These are phyloP conservation scores for Sutorius australiensis DNA, from an alignment of 768 basidiomycete species.

Conservation along the genomic window DNA sequence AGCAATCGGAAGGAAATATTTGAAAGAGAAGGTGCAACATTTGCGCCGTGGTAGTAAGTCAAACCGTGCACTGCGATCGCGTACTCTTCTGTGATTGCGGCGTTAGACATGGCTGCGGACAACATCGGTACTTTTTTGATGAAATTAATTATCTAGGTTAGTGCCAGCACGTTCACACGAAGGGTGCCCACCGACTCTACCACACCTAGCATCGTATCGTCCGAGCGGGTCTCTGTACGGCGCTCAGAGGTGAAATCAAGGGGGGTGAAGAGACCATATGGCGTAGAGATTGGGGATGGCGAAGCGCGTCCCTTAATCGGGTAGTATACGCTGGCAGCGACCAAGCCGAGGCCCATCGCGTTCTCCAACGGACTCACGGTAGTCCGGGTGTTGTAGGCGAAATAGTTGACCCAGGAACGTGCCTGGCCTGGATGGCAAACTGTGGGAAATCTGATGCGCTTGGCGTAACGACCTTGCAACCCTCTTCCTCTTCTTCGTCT, in stretches of 20 bases:
- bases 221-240: background rate
- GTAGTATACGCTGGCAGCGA: too few relatives aligned
- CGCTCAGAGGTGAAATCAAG: too few relatives aligned
- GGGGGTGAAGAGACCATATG: too few relatives aligned
- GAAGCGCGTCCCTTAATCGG: too few relatives aligned
- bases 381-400: too few relatives aligned
- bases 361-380: too few relatives aligned
- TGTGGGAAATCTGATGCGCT: conserved; percentile 2
- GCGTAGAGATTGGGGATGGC: too few relatives aligned
- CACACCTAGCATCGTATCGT: too few relatives aligned
- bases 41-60: conserved; percentile 53
- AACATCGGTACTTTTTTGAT: background rate
- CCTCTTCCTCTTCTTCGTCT: background rate
- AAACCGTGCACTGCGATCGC: conserved; percentile 43
- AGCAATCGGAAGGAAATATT: conserved; percentile 66
- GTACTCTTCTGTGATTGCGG: background rate
- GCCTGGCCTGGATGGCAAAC: background rate
- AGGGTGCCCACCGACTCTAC: background rate
- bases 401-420: too few relatives aligned
- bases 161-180: background rate
- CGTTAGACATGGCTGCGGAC: background rate
- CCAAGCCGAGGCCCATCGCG: too few relatives aligned
- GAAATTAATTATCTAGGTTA: background rate
- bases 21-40: conserved; percentile 49
- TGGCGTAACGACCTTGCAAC: conserved; percentile 6